A percentile compares a stretch with the other conserved stretches of the same genome.
These are phyloP conservation scores for Monosporascus cannonballus DNA, from an alignment of 2,329 filamentous ascomycete species.

Conservation along the genomic window DNA sequence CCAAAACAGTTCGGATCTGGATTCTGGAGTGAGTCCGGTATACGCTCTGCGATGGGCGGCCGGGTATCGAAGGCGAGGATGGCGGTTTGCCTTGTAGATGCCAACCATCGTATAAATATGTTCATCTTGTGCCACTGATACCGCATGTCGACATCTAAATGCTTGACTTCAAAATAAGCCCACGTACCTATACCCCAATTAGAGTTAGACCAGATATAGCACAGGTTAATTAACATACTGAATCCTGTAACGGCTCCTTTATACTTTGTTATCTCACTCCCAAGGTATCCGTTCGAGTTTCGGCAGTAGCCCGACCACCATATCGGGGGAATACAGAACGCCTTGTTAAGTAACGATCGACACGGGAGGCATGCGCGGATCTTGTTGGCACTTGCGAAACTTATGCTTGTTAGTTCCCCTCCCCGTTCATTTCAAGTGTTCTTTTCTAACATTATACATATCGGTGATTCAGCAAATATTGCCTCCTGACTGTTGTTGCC, in stretches of 20 bases:
- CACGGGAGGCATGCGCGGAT: conserved; percentile 25
- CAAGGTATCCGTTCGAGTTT: conserved; percentile 35
- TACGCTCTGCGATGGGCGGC: background rate
- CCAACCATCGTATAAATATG: conserved; percentile 22
- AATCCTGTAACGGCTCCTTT: conserved; percentile 5
- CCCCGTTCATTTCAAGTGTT: background rate
- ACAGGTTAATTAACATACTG: conserved; percentile 9
- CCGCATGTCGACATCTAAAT: conserved; percentile 6
- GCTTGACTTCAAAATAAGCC: conserved; percentile 27
- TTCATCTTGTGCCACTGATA: conserved; percentile 33
- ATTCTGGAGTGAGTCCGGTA: conserved; percentile 2
- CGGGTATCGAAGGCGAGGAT: conserved; percentile 27
- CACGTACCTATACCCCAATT: conserved; percentile 21
- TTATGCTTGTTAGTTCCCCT: conserved; percentile 7
- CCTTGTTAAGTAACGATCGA: conserved; percentile 13
- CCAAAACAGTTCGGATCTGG: conserved; percentile 4
- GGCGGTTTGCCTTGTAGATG: conserved; percentile 13
- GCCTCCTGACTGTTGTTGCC: background rate
- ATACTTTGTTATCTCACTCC: conserved; percentile 18
- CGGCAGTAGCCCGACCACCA: conserved; percentile 31
- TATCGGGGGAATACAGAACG: conserved; percentile 22
- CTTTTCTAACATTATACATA: background rate
- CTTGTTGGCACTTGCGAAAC: conserved; percentile 24
- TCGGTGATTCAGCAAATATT: background rate
- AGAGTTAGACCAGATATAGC: background rate